Conservation (phyloP, 1,139 yeast genomes). For the Pichia sp. region DNA sequence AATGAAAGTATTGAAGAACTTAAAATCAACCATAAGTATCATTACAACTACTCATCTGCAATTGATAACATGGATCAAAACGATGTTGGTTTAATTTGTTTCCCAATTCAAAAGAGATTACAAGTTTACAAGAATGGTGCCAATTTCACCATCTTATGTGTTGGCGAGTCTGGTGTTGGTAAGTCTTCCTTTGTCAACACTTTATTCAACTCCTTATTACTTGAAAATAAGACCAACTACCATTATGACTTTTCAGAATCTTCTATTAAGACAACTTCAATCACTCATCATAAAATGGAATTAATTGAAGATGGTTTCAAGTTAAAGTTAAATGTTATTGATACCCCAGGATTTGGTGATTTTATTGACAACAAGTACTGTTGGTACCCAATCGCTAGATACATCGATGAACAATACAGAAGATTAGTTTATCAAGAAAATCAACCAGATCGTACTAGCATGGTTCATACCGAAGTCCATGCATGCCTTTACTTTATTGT, state of each 20-base stretch:
- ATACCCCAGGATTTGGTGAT: slow-evolving; percentile 96
- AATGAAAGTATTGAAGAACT: slow-evolving; percentile 5
- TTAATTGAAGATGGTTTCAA: slow-evolving; percentile 95
- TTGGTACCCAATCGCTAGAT: slow-evolving; percentile 94
- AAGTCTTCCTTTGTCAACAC: slow-evolving; percentile 92
- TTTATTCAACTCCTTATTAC: slow-evolving; percentile 76
- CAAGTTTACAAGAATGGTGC: slow-evolving; percentile 56
- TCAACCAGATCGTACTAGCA: slow-evolving; percentile 68
- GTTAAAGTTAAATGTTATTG: slow-evolving; percentile 79
- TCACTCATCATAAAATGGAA: slow-evolving; percentile 66
- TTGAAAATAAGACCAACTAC: slow-evolving; percentile 35
- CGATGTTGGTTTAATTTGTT: slow-evolving; percentile 29
- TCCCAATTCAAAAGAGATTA: slow-evolving; percentile 30
- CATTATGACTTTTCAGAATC: slow-evolving; percentile 23
- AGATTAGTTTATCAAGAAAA: slow-evolving; percentile 88
- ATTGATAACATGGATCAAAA: slow-evolving; percentile 22
- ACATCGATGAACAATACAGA: slow-evolving; percentile 84
- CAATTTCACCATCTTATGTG: slow-evolving; percentile 82
- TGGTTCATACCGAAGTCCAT: slow-evolving; percentile 79
- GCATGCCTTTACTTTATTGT: slow-evolving; percentile 90
- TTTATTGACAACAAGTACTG: slow-evolving; percentile 82
- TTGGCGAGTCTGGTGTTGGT: slow-evolving; percentile 92
- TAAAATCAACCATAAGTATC: slow-evolving; percentile 13
- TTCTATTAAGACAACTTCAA: slow-evolving; percentile 46
- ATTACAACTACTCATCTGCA: slow-evolving; percentile 30